Conservation (phyloP, 176 grass and related monocot genomes). For the Stipa capillata region DNA sequence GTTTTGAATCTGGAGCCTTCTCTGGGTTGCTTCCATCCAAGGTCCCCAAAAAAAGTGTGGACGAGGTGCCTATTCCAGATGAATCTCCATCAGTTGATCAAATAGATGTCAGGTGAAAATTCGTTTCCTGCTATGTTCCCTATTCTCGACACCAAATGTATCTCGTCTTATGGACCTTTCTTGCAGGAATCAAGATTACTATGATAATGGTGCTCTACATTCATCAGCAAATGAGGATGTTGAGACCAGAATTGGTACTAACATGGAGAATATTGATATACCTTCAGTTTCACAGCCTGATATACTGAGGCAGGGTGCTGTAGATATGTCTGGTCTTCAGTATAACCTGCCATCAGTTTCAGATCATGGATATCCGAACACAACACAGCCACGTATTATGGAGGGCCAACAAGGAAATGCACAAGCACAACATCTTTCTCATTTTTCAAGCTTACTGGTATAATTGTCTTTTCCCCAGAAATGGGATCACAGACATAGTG, state of each 20-base stretch:
- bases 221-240: constrained; percentile 41
- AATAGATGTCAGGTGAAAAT: constrained; percentile 48
- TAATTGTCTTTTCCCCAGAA: constrained; percentile 6
- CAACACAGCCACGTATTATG: constrained; percentile 45
- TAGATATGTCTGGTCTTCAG: constrained; percentile 61
- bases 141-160: neutral
- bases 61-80: constrained; percentile 36
- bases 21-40: constrained; percentile 82
- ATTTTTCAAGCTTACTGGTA: constrained; percentile 83
- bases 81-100: constrained; percentile 50
- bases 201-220: constrained; percentile 42
- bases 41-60: constrained; percentile 28
- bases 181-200: constrained; percentile 80
- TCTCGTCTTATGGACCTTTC: constrained; percentile 2
- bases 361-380: constrained; percentile 53
- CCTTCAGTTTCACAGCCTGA: constrained; percentile 73
- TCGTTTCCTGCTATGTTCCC: neutral
- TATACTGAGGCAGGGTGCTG: constrained; percentile 48
- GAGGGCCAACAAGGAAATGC: constrained; percentile 59
- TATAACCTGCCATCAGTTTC: constrained; percentile 72
- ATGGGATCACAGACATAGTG: neutral
- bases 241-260: constrained; percentile 30
- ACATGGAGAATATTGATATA: constrained; percentile 49
- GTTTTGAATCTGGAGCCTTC: constrained; percentile 95
- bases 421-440: constrained; percentile 62